Base-by-base conservation (phyloP, 1,284 basidiomycete genomes). In the Clitocybe nebularis region DNA sequence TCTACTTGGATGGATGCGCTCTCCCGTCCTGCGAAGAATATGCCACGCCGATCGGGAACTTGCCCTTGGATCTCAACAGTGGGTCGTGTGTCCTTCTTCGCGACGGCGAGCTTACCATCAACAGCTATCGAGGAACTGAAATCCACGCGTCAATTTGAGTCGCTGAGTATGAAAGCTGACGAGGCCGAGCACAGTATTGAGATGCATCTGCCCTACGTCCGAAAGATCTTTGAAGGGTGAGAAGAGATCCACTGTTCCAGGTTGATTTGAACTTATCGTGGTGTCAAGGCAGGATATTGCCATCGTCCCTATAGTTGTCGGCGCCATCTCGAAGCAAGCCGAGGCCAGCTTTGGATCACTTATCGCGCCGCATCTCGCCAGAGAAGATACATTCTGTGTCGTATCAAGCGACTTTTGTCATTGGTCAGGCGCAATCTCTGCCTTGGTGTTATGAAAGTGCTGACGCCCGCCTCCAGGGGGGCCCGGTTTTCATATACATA, bases 321-420 rank as follows among this genome's bases (percentile, higher is more conserved):
- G 96, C 0, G 79, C 85, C 9, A 84, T 96, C 48, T 74, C 77
- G 14, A 67, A 75, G 24, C 60, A 69, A 5, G 70, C 73, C 30
- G 87, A 93, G 55, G 63, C 66, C 4, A 51, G 62, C 1, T 91
- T 81, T 52, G 93, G 91, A 5, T 58, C 67, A 4, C 60, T 90
- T 2, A 69, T 99, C 0, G 89, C 89, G 0, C 84, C 88, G 0
- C 95, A 91, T 62, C 75, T 96, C 39, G 69, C 74, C 1, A 72
- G 81, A 49, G 75, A 81, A 1, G 80, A 84, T 44, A 98, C 91
- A 0, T 75, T 99, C 48, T 93, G 87, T 55, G 84, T 99, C 29
- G 75, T 97, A 42, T 97, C 93, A 2, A 91, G 88, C 48, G 96
- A 99, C 64, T 99, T 99, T 60, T 99, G 96, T 58, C 95, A 99